These are phyloP conservation scores for Coemansia erecta DNA, from an alignment of 192 early-diverging fungal species.

Conservation along the genomic window DNA sequence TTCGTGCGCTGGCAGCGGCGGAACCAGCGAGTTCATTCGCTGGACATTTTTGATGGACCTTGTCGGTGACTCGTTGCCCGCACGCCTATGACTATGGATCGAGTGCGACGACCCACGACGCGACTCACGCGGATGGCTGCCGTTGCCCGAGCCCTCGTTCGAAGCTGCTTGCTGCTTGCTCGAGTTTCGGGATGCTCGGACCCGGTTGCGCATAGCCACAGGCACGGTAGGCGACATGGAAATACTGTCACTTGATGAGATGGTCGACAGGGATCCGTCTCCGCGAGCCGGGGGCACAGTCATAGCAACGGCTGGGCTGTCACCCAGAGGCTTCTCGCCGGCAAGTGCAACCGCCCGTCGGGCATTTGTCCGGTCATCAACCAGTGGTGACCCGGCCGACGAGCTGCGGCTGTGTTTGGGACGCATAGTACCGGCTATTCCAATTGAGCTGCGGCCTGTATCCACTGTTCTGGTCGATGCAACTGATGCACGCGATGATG, in stretches of 20 bases:
- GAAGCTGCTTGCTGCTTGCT: not conserved
- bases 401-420: conserved; percentile 42
- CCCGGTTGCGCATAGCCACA: conserved; percentile 30
- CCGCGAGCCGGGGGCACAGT: conserved; percentile 14
- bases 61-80: conserved; percentile 29
- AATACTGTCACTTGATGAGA: conserved; percentile 19
- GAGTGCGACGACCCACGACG: conserved; percentile 32
- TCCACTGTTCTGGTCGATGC: conserved; percentile 23
- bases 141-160: not conserved
- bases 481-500: conserved; percentile 41
- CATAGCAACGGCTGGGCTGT: conserved; percentile 2
- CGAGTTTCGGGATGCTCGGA: conserved; percentile 11
- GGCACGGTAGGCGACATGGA: conserved; percentile 39
- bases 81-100: conserved; percentile 13
- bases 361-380: conserved; percentile 20
- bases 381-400: conserved; percentile 35
- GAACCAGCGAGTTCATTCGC: not conserved
- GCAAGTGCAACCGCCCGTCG: conserved; percentile 26
- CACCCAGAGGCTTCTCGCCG: conserved; percentile 15
- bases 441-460: conserved; percentile 14
- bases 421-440: conserved; percentile 10
- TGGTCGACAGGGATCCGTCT: conserved; percentile 9
- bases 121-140: conserved; percentile 6
- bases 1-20: conserved; percentile 6
- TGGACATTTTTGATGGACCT: conserved; percentile 9